A percentile compares a stretch with the other conserved stretches of the same genome.
Evolutionary conservation across 176 grass and related monocot genomes (phyloP).

Genomic region (Tillandsia fasciculata): DNA sequence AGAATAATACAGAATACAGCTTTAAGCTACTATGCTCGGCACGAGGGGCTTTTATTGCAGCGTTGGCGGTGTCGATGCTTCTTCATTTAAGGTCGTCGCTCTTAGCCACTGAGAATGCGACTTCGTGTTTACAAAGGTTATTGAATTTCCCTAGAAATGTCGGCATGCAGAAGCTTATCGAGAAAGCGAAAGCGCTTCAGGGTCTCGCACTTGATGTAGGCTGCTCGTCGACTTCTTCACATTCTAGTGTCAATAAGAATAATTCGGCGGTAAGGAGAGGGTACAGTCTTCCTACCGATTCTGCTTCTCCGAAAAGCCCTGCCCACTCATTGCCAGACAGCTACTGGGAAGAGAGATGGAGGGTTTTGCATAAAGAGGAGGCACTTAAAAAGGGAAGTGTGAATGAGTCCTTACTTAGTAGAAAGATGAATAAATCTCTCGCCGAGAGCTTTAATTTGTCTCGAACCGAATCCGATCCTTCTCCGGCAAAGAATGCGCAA

Average conservation of each 20-base stretch:
- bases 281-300: constrained; percentile 16
- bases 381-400: constrained; percentile 28
- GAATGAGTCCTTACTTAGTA: constrained; percentile 27
- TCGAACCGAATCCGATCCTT: constrained; percentile 62
- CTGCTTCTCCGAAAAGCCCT: constrained; percentile 42
- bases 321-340: constrained; percentile 48
- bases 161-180: constrained; percentile 63
- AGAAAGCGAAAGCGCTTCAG: constrained; percentile 65
- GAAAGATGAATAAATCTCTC: constrained; percentile 44
- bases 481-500: constrained; percentile 24
- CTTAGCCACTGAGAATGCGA: constrained; percentile 72
- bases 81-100: constrained; percentile 80
- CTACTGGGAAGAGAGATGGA: constrained; percentile 98
- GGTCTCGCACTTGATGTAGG: constrained; percentile 64
- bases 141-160: constrained; percentile 72
- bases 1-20: constrained; percentile 37
- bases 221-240: constrained; percentile 23
- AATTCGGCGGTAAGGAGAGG: constrained; percentile 24
- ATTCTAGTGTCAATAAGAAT: constrained; percentile 29
- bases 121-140: constrained; percentile 68
- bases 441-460: constrained; percentile 43
- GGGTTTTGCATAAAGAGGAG: constrained; percentile 57
- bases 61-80: constrained; percentile 90
- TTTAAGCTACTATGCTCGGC: constrained; percentile 68
- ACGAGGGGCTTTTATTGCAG: constrained; percentile 82